These are phyloP conservation scores for Solanum etuberosum DNA, from an alignment of 257 asterid genomes.

Conservation along the genomic window DNA sequence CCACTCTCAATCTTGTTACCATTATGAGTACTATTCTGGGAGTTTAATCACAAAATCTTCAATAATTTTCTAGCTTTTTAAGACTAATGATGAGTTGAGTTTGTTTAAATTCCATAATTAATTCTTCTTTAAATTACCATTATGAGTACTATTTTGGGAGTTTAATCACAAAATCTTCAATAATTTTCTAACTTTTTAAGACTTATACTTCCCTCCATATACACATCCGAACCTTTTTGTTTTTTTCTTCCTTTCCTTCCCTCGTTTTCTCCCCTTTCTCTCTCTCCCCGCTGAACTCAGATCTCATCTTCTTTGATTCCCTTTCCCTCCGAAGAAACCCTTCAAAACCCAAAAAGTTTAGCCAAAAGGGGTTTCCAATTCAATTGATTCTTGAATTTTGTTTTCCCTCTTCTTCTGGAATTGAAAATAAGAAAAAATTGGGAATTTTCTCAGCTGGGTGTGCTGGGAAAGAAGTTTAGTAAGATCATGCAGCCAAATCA, in stretches of 20 bases:
- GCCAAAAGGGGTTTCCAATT: background rate
- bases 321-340: background rate
- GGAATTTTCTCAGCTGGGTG: slow-evolving; percentile 3
- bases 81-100: background rate
- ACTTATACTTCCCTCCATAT: slow-evolving; percentile 77
- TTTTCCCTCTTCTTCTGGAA: slow-evolving; percentile 2
- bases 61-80: too few species aligned
- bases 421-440: slow-evolving; percentile 1
- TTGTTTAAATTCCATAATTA: background rate
- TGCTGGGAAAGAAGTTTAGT: background rate
- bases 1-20: too few species aligned
- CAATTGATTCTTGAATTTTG: background rate
- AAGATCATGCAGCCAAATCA: slow-evolving; percentile 32
- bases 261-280: slow-evolving; percentile 22
- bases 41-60: too few species aligned
- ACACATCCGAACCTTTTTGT: slow-evolving; percentile 80
- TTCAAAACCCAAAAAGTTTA: background rate
- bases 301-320: slow-evolving; percentile 7
- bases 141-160: too few species aligned
- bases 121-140: background rate
- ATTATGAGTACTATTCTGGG: too few species aligned
- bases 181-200: too few species aligned
- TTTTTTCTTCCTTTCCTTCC: slow-evolving; percentile 53
- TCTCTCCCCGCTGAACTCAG: slow-evolving; percentile 24
- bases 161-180: too few species aligned